phyloP scores from a whole-genome alignment of 1,284 basidiomycete genomes.

The Microbotryum intermedium region DNA sequence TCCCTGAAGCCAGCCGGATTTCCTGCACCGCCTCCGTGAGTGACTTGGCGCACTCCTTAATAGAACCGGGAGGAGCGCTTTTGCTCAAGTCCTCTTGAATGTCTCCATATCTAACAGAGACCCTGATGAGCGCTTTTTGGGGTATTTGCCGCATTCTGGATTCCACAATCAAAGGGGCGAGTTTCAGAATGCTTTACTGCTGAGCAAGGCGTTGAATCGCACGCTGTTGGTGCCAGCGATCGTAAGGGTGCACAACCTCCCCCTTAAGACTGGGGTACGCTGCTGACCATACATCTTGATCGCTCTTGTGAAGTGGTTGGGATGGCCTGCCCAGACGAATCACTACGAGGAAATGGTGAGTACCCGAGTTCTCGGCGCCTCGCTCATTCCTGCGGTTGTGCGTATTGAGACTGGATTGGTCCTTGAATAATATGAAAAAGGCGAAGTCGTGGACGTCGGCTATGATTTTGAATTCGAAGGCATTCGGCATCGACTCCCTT shows the following conservation, averaged over 20 bases:
- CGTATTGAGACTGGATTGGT: too few relatives aligned
- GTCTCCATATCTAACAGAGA: neutral
- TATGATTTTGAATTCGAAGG: slow-evolving; percentile 10
- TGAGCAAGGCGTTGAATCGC: slow-evolving; percentile 27
- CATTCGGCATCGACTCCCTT: slow-evolving; percentile 11
- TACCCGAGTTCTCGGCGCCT: too few relatives aligned
- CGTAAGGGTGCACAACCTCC: too few relatives aligned
- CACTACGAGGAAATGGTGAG: slow-evolving; percentile 9
- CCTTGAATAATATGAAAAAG: too few relatives aligned
- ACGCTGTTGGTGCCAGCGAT: slow-evolving; percentile 10
- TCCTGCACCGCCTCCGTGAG: too few relatives aligned
- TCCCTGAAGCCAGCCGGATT: too few relatives aligned
- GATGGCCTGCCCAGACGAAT: slow-evolving; percentile 22
- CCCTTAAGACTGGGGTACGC: neutral
- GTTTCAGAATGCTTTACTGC: slow-evolving; percentile 28
- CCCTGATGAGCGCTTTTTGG: slow-evolving; percentile 5
- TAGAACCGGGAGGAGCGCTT: too few relatives aligned
- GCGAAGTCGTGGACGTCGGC: slow-evolving; percentile 8
- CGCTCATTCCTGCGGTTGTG: too few relatives aligned
- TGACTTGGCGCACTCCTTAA: too few relatives aligned
- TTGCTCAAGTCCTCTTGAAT: too few relatives aligned
- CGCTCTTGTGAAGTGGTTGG: slow-evolving; percentile 26
- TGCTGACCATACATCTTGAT: neutral
- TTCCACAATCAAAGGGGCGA: slow-evolving; percentile 33
- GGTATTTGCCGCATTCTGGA: slow-evolving; percentile 30